Percentiles rank a stretch among this genome's conserved stretches.
Conservation (phyloP, 345 rosid species). For the Eucalyptus leucophloia region DNA sequence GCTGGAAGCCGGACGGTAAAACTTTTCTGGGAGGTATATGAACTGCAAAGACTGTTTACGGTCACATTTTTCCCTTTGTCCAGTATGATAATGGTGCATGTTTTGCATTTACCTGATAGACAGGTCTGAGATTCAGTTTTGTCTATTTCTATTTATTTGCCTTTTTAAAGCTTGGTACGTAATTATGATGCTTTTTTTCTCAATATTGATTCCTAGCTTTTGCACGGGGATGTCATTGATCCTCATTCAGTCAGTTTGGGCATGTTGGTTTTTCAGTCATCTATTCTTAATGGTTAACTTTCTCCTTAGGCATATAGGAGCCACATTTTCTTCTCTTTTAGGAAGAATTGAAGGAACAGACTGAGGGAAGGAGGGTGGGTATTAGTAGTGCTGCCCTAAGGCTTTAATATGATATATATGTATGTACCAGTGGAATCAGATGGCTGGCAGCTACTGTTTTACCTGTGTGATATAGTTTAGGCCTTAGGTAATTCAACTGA, state of each 20-base stretch:
- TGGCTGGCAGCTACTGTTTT: not conserved
- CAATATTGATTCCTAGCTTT: not conserved
- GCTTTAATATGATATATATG: not conserved
- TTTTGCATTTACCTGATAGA: not conserved
- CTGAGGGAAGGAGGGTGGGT: not conserved
- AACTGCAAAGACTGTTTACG: not conserved
- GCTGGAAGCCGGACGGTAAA: slow-evolving; percentile 84
- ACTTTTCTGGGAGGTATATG: slow-evolving; percentile 89
- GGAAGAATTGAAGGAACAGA: not conserved
- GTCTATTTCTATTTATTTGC: not conserved
- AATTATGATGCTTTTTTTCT: not conserved
- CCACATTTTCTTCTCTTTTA: not conserved
- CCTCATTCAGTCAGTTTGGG: not conserved
- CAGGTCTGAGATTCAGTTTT: not conserved
- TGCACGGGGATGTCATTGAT: not conserved
- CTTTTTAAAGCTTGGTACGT: not conserved
- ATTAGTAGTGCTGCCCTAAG: not conserved
- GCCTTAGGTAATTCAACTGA: not conserved
- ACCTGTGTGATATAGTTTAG: not conserved
- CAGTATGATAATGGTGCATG: not conserved
- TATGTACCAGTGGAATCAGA: not conserved
- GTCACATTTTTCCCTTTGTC: not conserved
- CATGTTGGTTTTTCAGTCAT: not conserved
- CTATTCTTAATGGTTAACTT: not conserved
- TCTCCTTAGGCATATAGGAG: not conserved